Evolutionary conservation across 2,329 filamentous ascomycete species (phyloP), one percentile per base, ranked within the genome.

Genomic region (Cordyceps pruinosa): DNA sequence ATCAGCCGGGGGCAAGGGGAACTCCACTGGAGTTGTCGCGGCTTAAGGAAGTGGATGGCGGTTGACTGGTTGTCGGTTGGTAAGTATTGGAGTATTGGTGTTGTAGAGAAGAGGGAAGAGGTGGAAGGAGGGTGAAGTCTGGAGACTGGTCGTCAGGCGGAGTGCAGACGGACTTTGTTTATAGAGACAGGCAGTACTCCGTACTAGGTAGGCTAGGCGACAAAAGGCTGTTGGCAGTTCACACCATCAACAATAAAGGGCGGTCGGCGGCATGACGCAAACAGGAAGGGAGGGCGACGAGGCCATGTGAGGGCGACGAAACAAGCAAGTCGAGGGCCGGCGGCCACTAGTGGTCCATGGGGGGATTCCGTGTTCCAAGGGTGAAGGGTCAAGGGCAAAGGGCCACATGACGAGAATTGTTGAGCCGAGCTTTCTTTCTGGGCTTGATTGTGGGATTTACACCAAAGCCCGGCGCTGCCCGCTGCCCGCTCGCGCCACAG

Each of bases 381-480:
- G 41, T 19, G 17, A 19, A 9, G 25, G 17, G n/a, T 4, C 17
- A 8, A 15, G 35, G 37, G n/a, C 41, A 51, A 41, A 8, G 23
- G 51, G 21, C 51, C 51, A 42, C 41, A 44, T 54, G 51, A 54
- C 51, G 8, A n/a, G 15, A 12, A 25, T 23, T 35, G n/a, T 46
- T 54, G 51, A 54, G 41, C 51, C 41, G 51, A 54, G 32, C 10
- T 19, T 4, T 30, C 12, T n/a, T 28, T 32, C 28, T 32, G 10
- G 37, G n/a, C 7, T n/a, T 26, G n/a, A 32, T 25, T 39, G 42
- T 4, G 17, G 21, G 32, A 44, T 15, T n/a, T n/a, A 25, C 6
- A 41, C 5, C 37, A 47, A 49, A 35, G 46, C 54, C 54, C 46
- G 54, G 37, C 35, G 35, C 54, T 57, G 54, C 54, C 46, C 35